phyloP scores from a whole-genome alignment of 2,329 filamentous ascomycete genomes.

The Arachnopeziza araneosa region DNA sequence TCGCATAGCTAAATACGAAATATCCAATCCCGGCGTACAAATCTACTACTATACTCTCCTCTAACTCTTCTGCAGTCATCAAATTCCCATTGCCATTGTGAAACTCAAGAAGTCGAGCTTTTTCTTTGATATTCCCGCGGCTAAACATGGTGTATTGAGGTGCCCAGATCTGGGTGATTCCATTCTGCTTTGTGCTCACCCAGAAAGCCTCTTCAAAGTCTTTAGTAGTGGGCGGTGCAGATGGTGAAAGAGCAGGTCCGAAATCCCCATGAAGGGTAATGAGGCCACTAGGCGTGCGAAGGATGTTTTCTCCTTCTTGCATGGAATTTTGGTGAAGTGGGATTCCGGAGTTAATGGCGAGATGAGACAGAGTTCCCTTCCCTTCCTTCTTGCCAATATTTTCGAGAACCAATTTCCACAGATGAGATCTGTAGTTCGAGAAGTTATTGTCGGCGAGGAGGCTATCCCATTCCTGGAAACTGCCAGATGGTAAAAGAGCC shows the following conservation, averaged over 20 bases:
- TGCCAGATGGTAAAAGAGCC: slow-evolving; percentile 53
- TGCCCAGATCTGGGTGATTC: slow-evolving; percentile 79
- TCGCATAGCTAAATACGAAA: slow-evolving; percentile 80
- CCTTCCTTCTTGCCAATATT: slow-evolving; percentile 39
- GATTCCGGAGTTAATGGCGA: slow-evolving; percentile 58
- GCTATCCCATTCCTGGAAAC: slow-evolving; percentile 37
- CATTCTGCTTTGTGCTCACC: slow-evolving; percentile 73
- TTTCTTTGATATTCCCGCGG: slow-evolving; percentile 84
- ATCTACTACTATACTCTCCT: slow-evolving; percentile 52
- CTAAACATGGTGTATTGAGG: slow-evolving; percentile 93
- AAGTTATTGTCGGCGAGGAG: slow-evolving; percentile 7
- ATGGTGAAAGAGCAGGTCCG: slow-evolving; percentile 41
- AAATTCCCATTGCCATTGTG: slow-evolving; percentile 20
- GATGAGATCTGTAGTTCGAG: slow-evolving; percentile 10
- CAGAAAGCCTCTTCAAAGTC: slow-evolving; percentile 70
- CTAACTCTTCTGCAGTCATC: slow-evolving; percentile 9
- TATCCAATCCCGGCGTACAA: slow-evolving; percentile 93
- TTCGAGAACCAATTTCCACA: slow-evolving; percentile 47
- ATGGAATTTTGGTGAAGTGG: slow-evolving; percentile 36
- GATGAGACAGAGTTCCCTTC: slow-evolving; percentile 43
- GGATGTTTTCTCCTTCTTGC: slow-evolving; percentile 51
- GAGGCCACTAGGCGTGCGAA: slow-evolving; percentile 68
- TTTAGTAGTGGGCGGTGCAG: slow-evolving; percentile 9
- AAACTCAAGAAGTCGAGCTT: slow-evolving; percentile 64
- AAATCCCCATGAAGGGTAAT: slow-evolving; percentile 70